phyloP scores from a whole-genome alignment of 2,329 filamentous ascomycete genomes.

The Scytalidium sp. region DNA sequence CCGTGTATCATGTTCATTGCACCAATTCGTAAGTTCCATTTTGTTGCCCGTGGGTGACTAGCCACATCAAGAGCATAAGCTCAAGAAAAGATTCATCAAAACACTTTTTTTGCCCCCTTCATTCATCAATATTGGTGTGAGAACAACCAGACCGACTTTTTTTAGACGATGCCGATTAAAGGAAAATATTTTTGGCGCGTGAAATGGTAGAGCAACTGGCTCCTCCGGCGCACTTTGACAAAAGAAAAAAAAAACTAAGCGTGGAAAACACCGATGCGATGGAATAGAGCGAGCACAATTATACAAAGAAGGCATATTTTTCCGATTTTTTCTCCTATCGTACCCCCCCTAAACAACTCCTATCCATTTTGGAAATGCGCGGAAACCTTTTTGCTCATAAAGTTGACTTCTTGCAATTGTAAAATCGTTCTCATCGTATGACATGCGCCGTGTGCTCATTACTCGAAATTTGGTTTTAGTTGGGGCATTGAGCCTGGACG shows the following conservation, averaged over 20 bases:
- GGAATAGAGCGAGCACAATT: constrained; percentile 7
- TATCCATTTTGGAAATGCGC: too few species aligned
- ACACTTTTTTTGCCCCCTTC: not conserved
- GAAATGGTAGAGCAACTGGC: not conserved
- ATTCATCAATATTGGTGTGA: not conserved
- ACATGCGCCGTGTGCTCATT: constrained; percentile 7
- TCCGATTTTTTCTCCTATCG: not conserved
- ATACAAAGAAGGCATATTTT: constrained; percentile 9
- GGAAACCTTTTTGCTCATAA: constrained; percentile 10
- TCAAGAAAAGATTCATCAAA: not conserved
- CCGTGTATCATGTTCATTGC: not conserved
- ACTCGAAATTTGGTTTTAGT: constrained; percentile 45
- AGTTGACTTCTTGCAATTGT: constrained; percentile 12
- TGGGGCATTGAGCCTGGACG: constrained; percentile 91
- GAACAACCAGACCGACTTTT: constrained; percentile 1
- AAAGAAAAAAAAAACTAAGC: constrained; percentile 1
- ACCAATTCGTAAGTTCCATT: not conserved
- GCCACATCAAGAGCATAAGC: not conserved
- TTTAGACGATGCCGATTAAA: not conserved
- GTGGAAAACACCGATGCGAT: not conserved
- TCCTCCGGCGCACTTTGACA: not conserved
- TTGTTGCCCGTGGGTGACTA: not conserved
- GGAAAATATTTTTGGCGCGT: not conserved
- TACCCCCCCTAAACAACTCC: constrained; percentile 9
- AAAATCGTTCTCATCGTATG: constrained; percentile 15